A percentile compares a stretch with the other conserved stretches of the same genome.
Conservation (phyloP, 1,284 basidiomycete species). For the Apiotrichum domesticum region DNA sequence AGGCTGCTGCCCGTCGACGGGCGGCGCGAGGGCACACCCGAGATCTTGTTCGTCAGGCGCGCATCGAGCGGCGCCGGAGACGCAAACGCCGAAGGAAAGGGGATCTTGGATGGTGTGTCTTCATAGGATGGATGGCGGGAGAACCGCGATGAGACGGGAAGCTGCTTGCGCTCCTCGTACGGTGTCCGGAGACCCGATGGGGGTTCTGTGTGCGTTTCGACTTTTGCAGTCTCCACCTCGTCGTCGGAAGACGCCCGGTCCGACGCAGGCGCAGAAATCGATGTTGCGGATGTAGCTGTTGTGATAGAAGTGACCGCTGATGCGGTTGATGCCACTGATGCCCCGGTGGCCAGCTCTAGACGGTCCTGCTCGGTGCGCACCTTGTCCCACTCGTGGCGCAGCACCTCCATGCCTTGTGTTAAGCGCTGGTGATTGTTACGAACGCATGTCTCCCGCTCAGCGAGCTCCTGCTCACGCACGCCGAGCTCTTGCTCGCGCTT, state of each 20-base stretch:
- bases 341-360: slow-evolving; percentile 18
- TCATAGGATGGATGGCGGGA: slow-evolving; percentile 25
- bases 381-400: slow-evolving; percentile 51
- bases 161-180: slow-evolving; percentile 33
- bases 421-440: slow-evolving; percentile 62
- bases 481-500: slow-evolving; percentile 50
- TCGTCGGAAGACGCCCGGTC: not conserved
- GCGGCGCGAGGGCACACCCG: not conserved
- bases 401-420: slow-evolving; percentile 58
- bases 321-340: not conserved
- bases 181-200: slow-evolving; percentile 17
- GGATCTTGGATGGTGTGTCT: slow-evolving; percentile 45
- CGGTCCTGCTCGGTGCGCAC: slow-evolving; percentile 55
- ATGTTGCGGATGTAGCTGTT: not conserved
- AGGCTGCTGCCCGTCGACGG: not conserved
- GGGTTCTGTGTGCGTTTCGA: not conserved
- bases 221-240: not conserved
- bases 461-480: slow-evolving; percentile 62
- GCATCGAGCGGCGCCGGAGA: slow-evolving; percentile 9
- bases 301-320: not conserved
- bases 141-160: slow-evolving; percentile 22
- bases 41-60: slow-evolving; percentile 9
- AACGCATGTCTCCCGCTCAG: slow-evolving; percentile 59
- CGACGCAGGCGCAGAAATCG: not conserved
- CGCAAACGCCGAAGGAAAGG: slow-evolving; percentile 20